These are phyloP conservation scores for Diplodia sapinea DNA, from an alignment of 2,329 filamentous ascomycete genomes.

Conservation along the genomic window DNA sequence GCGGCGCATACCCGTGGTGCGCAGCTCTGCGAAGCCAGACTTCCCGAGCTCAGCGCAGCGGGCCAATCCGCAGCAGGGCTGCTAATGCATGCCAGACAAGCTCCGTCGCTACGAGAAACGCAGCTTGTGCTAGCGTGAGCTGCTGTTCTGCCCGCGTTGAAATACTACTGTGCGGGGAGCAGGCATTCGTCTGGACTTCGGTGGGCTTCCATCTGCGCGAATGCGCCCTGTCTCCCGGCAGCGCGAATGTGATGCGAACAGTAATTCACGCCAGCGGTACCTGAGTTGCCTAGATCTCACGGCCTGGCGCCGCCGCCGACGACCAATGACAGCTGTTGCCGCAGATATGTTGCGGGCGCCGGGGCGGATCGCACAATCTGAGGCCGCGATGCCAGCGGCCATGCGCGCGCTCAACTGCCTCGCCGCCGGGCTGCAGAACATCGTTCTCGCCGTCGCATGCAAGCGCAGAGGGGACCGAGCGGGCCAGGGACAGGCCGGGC, in stretches of 20 bases:
- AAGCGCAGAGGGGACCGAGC: conserved; percentile 1
- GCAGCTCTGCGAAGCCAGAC: conserved; percentile 31
- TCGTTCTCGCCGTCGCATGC: conserved; percentile 21
- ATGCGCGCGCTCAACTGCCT: conserved; percentile 19
- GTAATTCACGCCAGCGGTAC: conserved; percentile 14
- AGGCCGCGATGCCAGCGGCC: conserved; percentile 23
- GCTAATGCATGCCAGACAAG: conserved; percentile 33
- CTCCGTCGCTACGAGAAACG: conserved; percentile 33
- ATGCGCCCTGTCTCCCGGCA: background rate
- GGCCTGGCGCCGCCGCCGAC: conserved; percentile 12
- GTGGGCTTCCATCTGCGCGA: background rate
- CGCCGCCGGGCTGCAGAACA: conserved; percentile 16
- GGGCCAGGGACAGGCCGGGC: conserved; percentile 4
- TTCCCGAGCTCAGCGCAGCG: conserved; percentile 32
- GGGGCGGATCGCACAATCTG: conserved; percentile 31
- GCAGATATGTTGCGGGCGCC: conserved; percentile 30
- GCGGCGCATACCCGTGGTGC: conserved; percentile 27
- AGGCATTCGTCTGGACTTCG: background rate
- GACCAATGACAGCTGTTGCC: conserved; percentile 31
- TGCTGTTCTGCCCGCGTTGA: conserved; percentile 12
- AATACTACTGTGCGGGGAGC: conserved; percentile 1
- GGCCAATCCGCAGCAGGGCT: conserved; percentile 32
- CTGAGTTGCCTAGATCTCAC: conserved; percentile 22
- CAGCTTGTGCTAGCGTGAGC: conserved; percentile 27
- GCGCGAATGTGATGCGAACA: conserved; percentile 14